A percentile compares a stretch with the other conserved stretches of the same genome.
phyloP scores from a whole-genome alignment of 768 basidiomycete species.

The Panaeolus cyanescens region DNA sequence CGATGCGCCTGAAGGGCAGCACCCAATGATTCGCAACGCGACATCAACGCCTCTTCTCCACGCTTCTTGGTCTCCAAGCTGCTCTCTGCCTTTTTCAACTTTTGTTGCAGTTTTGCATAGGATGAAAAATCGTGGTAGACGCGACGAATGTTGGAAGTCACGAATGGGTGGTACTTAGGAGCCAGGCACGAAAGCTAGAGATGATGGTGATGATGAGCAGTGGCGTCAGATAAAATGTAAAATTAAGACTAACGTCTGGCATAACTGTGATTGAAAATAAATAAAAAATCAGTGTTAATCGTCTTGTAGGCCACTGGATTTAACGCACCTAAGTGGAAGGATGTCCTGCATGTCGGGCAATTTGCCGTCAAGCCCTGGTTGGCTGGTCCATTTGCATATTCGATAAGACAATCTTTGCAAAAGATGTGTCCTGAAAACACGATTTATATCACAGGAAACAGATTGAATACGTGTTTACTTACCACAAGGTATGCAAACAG shows the following conservation, averaged over 20 bases:
- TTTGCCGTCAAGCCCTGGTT: slow-evolving; percentile 37
- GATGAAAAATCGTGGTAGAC: slow-evolving; percentile 14
- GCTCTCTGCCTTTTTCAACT: slow-evolving; percentile 35
- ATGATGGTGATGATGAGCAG: slow-evolving; percentile 27
- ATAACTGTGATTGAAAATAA: slow-evolving; percentile 30
- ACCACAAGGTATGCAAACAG: slow-evolving; percentile 68
- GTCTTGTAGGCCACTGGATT: slow-evolving; percentile 1
- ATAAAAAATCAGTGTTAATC: neutral
- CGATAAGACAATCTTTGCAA: slow-evolving; percentile 57
- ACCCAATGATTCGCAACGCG: slow-evolving; percentile 43
- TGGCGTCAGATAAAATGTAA: slow-evolving; percentile 19
- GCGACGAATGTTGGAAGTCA: slow-evolving; percentile 40
- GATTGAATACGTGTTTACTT: slow-evolving; percentile 15
- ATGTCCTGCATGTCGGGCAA: slow-evolving; percentile 60
- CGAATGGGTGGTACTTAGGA: slow-evolving; percentile 43
- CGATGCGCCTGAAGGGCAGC: slow-evolving; percentile 31
- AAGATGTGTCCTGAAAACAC: slow-evolving; percentile 58
- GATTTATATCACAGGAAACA: neutral
- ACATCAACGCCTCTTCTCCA: slow-evolving; percentile 44
- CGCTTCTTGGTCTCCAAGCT: slow-evolving; percentile 37
- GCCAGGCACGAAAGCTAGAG: slow-evolving; percentile 37
- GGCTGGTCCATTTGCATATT: slow-evolving; percentile 36
- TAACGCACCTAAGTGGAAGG: slow-evolving; percentile 54
- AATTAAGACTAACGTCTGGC: slow-evolving; percentile 35
- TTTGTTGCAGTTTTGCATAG: slow-evolving; percentile 20